phyloP scores from a whole-genome alignment of 768 basidiomycete species.

The Punctularia strigosozonata region DNA sequence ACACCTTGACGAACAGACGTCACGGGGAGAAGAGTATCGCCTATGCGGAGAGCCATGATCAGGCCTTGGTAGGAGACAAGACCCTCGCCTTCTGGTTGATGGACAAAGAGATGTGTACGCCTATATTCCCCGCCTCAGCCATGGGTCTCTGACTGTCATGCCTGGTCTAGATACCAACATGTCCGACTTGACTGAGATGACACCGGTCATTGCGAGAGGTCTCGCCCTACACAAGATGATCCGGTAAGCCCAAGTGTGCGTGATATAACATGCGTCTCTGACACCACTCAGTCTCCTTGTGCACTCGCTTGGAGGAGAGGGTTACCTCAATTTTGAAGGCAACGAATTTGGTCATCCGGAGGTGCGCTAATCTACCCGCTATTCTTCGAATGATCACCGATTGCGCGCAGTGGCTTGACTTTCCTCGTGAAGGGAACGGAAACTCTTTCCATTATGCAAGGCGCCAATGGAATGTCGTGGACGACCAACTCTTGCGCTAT shows the following conservation, averaged over 20 bases:
- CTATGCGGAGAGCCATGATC: constrained; percentile 94
- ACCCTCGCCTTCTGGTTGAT: constrained; percentile 98
- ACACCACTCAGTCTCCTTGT: constrained; percentile 56
- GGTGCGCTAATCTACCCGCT: constrained; percentile 25
- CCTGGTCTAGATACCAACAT: constrained; percentile 69
- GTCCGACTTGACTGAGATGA: constrained; percentile 78
- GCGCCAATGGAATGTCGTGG: constrained; percentile 92
- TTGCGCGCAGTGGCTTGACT: constrained; percentile 84
- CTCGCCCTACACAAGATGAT: constrained; percentile 96
- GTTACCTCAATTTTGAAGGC: constrained; percentile 95
- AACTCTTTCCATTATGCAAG: constrained; percentile 97
- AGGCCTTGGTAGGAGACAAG: constrained; percentile 97
- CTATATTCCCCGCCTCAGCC: neutral
- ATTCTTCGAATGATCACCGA: constrained; percentile 1
- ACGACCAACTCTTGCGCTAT: constrained; percentile 82
- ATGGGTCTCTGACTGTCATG: neutral
- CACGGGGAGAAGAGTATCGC: constrained; percentile 86
- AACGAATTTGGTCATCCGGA: constrained; percentile 99
- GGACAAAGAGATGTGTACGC: constrained; percentile 99
- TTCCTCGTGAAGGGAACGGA: constrained; percentile 90
- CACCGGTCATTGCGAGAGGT: constrained; percentile 79
- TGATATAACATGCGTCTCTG: neutral
- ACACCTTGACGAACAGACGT: constrained; percentile 84
- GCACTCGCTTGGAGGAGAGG: constrained; percentile 91
- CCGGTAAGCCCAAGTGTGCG: constrained; percentile 37